Conservation (phyloP, 2,329 filamentous ascomycete genomes). For the Curvularia sp. region DNA sequence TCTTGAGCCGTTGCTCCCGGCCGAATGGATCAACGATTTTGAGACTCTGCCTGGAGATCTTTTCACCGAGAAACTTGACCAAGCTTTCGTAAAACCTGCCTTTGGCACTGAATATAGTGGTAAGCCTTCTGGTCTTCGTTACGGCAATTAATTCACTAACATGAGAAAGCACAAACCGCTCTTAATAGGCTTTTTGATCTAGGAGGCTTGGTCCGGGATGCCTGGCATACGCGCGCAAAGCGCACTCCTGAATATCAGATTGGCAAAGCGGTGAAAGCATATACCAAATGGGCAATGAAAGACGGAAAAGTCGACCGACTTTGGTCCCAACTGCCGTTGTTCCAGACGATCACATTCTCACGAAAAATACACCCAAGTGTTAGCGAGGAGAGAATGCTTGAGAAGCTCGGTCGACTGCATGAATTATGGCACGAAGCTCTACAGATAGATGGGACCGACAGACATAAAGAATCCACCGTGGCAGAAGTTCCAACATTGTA, state of each 20-base stretch:
- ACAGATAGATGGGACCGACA: constrained; percentile 24
- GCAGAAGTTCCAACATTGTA: constrained; percentile 58
- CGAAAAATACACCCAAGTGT: constrained; percentile 48
- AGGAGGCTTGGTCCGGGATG: constrained; percentile 61
- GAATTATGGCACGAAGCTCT: constrained; percentile 52
- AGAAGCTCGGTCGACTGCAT: constrained; percentile 54
- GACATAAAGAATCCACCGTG: constrained; percentile 10
- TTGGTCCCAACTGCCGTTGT: constrained; percentile 52
- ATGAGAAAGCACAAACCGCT: constrained; percentile 56
- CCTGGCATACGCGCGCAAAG: constrained; percentile 49
- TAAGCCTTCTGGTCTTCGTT: constrained; percentile 28
- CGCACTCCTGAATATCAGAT: constrained; percentile 51
- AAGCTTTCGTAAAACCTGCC: constrained; percentile 57
- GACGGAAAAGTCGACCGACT: constrained; percentile 55
- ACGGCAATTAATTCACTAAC: constrained; percentile 16
- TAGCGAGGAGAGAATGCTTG: constrained; percentile 54
- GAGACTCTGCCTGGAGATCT: constrained; percentile 60
- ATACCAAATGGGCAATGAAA: constrained; percentile 61
- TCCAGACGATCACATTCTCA: constrained; percentile 55
- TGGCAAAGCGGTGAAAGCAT: constrained; percentile 53
- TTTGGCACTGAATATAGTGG: constrained; percentile 56
- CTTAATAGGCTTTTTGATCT: constrained; percentile 59
- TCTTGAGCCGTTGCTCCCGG: constrained; percentile 62
- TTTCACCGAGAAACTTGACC: constrained; percentile 55
- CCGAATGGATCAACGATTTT: constrained; percentile 62